These are phyloP conservation scores for Cryphonectria nitschkei DNA, from an alignment of 2,329 filamentous ascomycete species.

Conservation along the genomic window DNA sequence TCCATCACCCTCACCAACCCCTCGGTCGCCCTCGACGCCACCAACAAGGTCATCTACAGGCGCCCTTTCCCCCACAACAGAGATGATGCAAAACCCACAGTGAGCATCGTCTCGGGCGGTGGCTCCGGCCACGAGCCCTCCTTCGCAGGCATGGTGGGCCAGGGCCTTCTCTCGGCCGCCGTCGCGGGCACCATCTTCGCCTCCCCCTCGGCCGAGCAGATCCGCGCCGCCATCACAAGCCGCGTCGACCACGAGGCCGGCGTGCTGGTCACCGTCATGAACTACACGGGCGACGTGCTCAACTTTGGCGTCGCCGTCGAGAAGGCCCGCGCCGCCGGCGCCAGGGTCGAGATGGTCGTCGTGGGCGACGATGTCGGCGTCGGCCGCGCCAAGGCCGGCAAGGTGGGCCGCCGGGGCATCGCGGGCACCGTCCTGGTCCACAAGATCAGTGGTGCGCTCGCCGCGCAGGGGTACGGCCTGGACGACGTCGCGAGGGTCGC, in stretches of 20 bases:
- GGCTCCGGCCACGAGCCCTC: constrained; percentile 90
- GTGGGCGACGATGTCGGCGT: constrained; percentile 93
- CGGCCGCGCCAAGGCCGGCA: constrained; percentile 79
- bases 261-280: constrained; percentile 91
- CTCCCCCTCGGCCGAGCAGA: constrained; percentile 76
- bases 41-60: constrained; percentile 84
- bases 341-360: constrained; percentile 84
- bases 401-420: constrained; percentile 88
- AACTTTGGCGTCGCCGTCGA: constrained; percentile 95
- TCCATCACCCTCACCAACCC: constrained; percentile 84
- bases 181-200: constrained; percentile 87
- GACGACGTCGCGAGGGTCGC: constrained; percentile 75
- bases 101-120: constrained; percentile 85
- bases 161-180: constrained; percentile 77
- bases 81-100: constrained; percentile 57
- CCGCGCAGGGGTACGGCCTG: constrained; percentile 69
- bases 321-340: constrained; percentile 80
- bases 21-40: constrained; percentile 73
- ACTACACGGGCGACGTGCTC: constrained; percentile 87
- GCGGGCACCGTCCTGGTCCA: constrained; percentile 90
- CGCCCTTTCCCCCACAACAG: constrained; percentile 50
- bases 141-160: constrained; percentile 83
- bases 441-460: constrained; percentile 85
- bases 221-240: constrained; percentile 73
- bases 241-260: constrained; percentile 68